Percentiles rank a stretch among this genome's conserved stretches.
phyloP scores from a whole-genome alignment of 106 monocot genomes.

The Dendrobium catenatum region DNA sequence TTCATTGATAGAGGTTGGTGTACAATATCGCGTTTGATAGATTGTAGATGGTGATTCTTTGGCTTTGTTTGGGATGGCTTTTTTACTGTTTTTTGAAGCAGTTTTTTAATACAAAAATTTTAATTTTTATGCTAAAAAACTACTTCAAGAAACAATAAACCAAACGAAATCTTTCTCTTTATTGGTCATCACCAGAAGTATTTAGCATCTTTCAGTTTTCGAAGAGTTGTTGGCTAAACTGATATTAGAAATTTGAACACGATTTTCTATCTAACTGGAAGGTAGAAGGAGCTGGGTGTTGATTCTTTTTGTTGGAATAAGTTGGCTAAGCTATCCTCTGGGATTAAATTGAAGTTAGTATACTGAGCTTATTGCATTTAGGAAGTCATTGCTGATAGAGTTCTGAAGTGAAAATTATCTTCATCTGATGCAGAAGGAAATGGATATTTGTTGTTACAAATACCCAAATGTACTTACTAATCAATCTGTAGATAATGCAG shows the following conservation, averaged over 20 bases:
- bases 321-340: neutral
- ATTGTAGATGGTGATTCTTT: neutral
- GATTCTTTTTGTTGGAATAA: neutral
- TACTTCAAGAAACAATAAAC: no score
- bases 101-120: no score
- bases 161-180: neutral
- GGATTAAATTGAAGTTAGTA: neutral
- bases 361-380: neutral
- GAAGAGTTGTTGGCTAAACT: neutral
- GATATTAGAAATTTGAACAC: no score
- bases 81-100: no score
- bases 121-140: no score
- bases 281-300: neutral
- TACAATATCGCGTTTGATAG: constrained; percentile 54
- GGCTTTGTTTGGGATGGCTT: no score
- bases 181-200: neutral
- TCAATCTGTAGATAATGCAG: neutral
- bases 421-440: neutral
- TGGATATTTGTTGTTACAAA: neutral
- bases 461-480: neutral
- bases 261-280: neutral
- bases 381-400: neutral
- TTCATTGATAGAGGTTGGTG: constrained; percentile 67
- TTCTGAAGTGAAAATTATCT: neutral
- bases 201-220: neutral